These are phyloP conservation scores for Solanum acaule DNA, from an alignment of 257 asterid genomes.

Conservation along the genomic window DNA sequence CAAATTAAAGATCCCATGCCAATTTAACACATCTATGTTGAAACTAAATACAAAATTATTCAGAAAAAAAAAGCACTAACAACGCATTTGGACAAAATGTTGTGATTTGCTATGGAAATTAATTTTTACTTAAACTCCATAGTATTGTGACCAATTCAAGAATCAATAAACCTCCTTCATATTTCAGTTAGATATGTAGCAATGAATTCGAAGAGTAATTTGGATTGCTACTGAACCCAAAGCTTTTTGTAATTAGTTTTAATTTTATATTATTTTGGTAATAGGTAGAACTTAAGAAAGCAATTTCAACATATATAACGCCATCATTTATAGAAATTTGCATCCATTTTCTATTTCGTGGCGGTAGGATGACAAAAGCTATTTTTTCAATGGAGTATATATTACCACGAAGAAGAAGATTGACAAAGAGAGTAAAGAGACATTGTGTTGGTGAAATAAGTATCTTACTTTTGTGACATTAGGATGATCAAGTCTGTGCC, in stretches of 20 bases:
- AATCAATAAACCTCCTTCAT: neutral
- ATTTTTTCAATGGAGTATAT: neutral
- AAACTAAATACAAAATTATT: neutral
- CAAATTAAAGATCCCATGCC: neutral
- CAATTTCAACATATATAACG: neutral
- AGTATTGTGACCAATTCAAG: neutral
- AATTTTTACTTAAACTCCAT: neutral
- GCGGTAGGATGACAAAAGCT: neutral
- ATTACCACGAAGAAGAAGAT: neutral
- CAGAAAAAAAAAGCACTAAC: no score
- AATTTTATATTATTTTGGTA: neutral
- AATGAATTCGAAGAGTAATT: neutral
- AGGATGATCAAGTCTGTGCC: constrained; percentile 91
- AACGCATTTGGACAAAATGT: neutral
- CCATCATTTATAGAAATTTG: neutral
- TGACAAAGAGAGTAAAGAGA: neutral
- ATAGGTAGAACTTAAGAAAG: neutral
- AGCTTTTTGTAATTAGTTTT: neutral
- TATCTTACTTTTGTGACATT: constrained; percentile 72
- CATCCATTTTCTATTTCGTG: neutral
- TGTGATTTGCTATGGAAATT: neutral
- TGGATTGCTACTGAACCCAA: neutral
- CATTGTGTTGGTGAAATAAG: neutral
- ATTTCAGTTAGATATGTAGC: neutral
- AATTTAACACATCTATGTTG: neutral